phyloP scores from a whole-genome alignment of 306 rosid genomes.

The Vicia faba region DNA sequence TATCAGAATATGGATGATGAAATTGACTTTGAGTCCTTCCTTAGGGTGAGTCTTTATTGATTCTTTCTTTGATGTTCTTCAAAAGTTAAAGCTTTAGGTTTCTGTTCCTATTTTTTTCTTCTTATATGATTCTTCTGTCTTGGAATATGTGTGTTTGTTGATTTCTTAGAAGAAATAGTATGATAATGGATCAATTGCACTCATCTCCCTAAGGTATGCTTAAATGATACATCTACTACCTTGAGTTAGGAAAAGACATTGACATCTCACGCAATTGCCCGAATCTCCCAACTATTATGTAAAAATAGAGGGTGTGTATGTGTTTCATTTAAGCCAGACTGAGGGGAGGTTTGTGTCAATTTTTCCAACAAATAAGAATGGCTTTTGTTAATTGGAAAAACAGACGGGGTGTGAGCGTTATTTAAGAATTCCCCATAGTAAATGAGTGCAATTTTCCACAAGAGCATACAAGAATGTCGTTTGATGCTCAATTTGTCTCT shows the following conservation, averaged over 20 bases:
- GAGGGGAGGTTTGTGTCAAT: background rate
- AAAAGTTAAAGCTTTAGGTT: background rate
- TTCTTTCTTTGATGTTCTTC: background rate
- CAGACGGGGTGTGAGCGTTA: background rate
- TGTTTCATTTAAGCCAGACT: background rate
- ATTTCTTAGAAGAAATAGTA: conserved; percentile 4
- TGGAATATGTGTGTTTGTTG: background rate
- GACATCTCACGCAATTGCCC: background rate
- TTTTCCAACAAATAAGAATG: background rate
- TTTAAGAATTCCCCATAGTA: background rate
- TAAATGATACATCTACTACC: background rate
- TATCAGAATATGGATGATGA: conserved; percentile 56
- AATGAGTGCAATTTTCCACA: background rate
- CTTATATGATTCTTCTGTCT: background rate
- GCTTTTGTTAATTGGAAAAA: background rate
- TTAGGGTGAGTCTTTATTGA: conserved; percentile 60
- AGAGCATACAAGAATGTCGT: background rate
- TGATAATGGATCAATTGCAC: background rate
- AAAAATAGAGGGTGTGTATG: background rate
- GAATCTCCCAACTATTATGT: background rate
- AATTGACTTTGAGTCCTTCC: conserved; percentile 84
- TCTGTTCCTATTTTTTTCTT: background rate
- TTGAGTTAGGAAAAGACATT: background rate
- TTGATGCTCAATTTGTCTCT: conserved; percentile 24
- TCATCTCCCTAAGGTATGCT: background rate